Evolutionary conservation across 2,329 filamentous ascomycete genomes (phyloP).

Genomic region (Aspergillus luchuensis): DNA sequence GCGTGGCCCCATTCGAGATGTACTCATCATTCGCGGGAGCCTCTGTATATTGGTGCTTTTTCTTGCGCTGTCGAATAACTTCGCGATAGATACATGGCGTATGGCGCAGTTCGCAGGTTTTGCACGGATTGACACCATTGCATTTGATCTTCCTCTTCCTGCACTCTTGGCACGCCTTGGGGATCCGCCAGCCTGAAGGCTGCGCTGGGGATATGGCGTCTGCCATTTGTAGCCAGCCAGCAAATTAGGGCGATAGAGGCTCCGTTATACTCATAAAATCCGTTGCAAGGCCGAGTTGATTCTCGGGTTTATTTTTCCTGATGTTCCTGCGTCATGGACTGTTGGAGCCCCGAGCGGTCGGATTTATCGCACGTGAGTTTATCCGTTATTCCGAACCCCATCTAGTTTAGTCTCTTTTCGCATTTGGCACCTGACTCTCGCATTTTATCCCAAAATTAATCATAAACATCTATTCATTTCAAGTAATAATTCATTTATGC

Average conservation of each 20-base stretch:
- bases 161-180: constrained; percentile 46
- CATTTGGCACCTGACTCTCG: neutral
- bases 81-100: constrained; percentile 42
- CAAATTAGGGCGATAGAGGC: neutral
- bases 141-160: constrained; percentile 46
- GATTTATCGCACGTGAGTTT: constrained; percentile 18
- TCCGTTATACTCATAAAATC: neutral
- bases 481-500: no score
- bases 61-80: constrained; percentile 39
- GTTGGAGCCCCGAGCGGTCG: neutral
- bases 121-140: constrained; percentile 43
- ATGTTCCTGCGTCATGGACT: neutral
- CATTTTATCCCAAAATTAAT: no score
- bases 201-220: constrained; percentile 24
- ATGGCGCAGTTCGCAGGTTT: constrained; percentile 39
- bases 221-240: constrained; percentile 23
- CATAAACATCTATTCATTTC: no score
- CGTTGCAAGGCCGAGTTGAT: neutral
- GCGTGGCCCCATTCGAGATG: constrained; percentile 10
- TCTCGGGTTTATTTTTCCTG: neutral
- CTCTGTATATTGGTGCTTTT: constrained; percentile 32
- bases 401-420: neutral
- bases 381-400: constrained; percentile 17
- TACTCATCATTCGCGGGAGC: neutral
- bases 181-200: constrained; percentile 35